These are phyloP conservation scores for Populus nigra DNA, from an alignment of 345 rosid species.

Conservation along the genomic window DNA sequence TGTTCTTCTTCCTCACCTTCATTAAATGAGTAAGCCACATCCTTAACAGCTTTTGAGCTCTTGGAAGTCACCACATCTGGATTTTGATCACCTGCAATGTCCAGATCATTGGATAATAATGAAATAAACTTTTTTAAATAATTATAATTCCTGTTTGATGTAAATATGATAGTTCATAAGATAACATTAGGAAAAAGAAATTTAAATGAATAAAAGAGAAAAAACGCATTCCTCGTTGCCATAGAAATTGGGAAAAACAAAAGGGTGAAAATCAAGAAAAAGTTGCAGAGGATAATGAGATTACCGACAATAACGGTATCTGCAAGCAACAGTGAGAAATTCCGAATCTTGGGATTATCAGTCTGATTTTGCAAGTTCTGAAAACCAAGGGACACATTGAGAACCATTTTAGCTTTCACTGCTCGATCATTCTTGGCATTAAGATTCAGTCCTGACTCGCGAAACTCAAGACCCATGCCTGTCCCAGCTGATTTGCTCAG, in stretches of 20 bases:
- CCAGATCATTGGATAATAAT: neutral
- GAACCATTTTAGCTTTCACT: conserved; percentile 62
- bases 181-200: neutral
- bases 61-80: conserved; percentile 55
- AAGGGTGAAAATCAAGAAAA: neutral
- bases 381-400: conserved; percentile 81
- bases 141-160: neutral
- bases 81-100: conserved; percentile 31
- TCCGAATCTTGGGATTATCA: conserved; percentile 54
- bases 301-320: conserved; percentile 67
- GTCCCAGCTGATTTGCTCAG: conserved; percentile 90
- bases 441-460: conserved; percentile 73
- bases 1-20: conserved; percentile 78
- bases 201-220: neutral
- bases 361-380: conserved; percentile 67
- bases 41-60: conserved; percentile 71
- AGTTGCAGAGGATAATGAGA: neutral
- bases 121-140: neutral
- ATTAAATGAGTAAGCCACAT: conserved; percentile 80
- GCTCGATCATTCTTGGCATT: conserved; percentile 74
- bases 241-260: neutral
- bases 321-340: conserved; percentile 68
- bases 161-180: neutral
- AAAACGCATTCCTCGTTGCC: neutral
- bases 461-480: conserved; percentile 89